Evolutionary conservation across 352 stramenopile genomes (phyloP).

Genomic region (Pythium phragmitis): DNA sequence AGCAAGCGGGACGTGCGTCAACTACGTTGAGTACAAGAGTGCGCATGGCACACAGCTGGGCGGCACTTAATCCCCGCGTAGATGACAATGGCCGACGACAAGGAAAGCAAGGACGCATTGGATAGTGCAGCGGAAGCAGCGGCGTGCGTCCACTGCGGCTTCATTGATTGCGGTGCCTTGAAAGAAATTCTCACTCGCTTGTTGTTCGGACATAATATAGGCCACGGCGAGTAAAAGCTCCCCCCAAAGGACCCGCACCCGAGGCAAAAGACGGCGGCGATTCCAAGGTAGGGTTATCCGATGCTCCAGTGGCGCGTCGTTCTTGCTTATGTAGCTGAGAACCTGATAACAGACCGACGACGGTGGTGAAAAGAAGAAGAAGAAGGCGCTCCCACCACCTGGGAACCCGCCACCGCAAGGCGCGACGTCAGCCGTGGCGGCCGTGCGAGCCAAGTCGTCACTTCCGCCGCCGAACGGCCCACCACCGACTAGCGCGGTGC

Average conservation of each 20-base stretch:
- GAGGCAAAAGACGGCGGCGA: constrained; percentile 24
- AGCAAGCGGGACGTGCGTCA: neutral
- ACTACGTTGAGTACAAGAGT: neutral
- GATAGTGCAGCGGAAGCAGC: constrained; percentile 14
- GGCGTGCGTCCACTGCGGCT: constrained; percentile 11
- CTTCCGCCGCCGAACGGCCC: constrained; percentile 62
- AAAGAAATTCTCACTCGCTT: neutral
- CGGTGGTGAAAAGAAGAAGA: constrained; percentile 44
- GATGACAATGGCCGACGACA: constrained; percentile 21
- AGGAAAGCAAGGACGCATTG: constrained; percentile 24
- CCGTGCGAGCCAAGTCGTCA: constrained; percentile 64
- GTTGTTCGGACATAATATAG: neutral
- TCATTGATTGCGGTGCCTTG: neutral
- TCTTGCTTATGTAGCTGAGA: neutral
- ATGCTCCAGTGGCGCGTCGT: neutral
- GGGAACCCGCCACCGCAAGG: constrained; percentile 66
- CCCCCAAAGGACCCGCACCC: constrained; percentile 24
- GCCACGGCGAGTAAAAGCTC: constrained; percentile 19
- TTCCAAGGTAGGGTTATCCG: constrained; percentile 13
- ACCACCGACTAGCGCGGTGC: constrained; percentile 41
- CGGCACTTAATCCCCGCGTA: neutral
- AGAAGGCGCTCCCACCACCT: constrained; percentile 67
- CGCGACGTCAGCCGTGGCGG: constrained; percentile 51
- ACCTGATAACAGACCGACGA: constrained; percentile 6
- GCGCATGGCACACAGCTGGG: neutral